These are phyloP conservation scores for Madurella mycetomatis DNA, from an alignment of 2,329 filamentous ascomycete species.

Conservation along the genomic window DNA sequence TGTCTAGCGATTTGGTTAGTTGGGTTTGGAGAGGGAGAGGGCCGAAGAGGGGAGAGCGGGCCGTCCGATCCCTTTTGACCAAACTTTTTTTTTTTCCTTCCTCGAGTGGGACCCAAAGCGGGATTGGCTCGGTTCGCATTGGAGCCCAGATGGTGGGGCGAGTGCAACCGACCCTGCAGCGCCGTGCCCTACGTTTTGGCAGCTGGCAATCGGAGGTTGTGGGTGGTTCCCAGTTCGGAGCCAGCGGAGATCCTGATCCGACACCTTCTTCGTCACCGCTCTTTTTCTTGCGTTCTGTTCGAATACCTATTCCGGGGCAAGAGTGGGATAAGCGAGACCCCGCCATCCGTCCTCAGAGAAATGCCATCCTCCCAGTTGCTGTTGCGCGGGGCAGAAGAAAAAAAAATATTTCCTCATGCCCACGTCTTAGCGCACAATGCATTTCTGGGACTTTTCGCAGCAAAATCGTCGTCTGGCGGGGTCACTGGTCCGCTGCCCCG, in stretches of 20 bases:
- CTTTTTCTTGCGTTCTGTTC: conserved; percentile 18
- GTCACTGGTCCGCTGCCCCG: conserved; percentile 10
- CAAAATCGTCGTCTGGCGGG: not conserved
- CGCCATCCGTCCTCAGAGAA: no score
- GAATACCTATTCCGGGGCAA: no score
- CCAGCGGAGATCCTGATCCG: conserved; percentile 1
- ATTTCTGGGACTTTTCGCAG: no score
- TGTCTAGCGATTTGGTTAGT: conserved; percentile 47
- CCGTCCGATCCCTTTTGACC: conserved; percentile 28
- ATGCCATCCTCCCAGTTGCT: no score
- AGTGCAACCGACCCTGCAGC: not conserved
- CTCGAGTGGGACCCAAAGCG: conserved; percentile 15
- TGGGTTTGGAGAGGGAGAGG: conserved; percentile 33
- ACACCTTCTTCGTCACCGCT: conserved; percentile 23
- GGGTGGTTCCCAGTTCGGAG: not conserved
- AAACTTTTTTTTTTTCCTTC: conserved; percentile 33
- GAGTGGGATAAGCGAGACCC: no score
- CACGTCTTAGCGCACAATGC: no score
- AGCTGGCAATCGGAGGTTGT: conserved; percentile 4
- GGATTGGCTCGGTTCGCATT: conserved; percentile 13
- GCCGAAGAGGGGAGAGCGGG: conserved; percentile 31
- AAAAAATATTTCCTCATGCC: no score
- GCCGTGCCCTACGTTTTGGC: conserved; percentile 1
- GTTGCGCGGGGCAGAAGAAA: no score
- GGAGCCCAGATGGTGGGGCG: conserved; percentile 20